Evolutionary conservation across 83 land plant genomes (phyloP), one percentile per base, ranked within the genome.

Genomic region (Picea engelmannii): DNA sequence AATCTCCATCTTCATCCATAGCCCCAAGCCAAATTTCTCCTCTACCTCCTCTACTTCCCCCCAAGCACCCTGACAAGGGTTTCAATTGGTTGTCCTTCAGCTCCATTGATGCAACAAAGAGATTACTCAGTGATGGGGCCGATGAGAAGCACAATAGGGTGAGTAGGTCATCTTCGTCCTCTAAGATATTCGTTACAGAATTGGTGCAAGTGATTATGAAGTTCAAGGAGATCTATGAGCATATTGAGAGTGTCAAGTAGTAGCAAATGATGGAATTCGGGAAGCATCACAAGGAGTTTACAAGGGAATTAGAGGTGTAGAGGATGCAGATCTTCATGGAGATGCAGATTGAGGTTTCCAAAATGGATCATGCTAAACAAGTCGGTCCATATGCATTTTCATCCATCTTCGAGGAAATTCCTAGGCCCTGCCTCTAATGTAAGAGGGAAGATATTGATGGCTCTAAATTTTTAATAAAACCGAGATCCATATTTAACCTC

Each of bases 171-270:
- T 21, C 27, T 9, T 18, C 67, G 1, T 23, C 21, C 9, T 21
- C 11, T n/a, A 84, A 76, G 7, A 90, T 88, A 83, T 23, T 66
- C 70, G 79, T 91, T n/a, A 78, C 78, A 87, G 83, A 84, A 55
- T 73, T 92, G 78, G 95, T 93, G 25, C 80, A 62, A 59, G 95
- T 92, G 21, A 92, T 94, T 27, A 75, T 69, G 76, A 84, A 86
- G 88, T 94, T 94, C 78, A 92, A 90, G 68, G 93, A 94, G 79
- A 84, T 90, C 1, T 94, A 94, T 69, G 96, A 90, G 90, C 78
- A 84, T 79, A 89, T 92, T 23, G 96, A 94, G 87, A 81, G n/a
- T 12, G 80, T 83, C 71, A 94, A 92, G 87, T 91, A 89, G 86
- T 84, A 87, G 80, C 90, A 90, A 86, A 81, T 94, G 87, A 64